A percentile compares a stretch with the other conserved stretches of the same genome.
Conservation (phyloP, 495 filamentous ascomycete genomes). For the Glarea lozoyensis region DNA sequence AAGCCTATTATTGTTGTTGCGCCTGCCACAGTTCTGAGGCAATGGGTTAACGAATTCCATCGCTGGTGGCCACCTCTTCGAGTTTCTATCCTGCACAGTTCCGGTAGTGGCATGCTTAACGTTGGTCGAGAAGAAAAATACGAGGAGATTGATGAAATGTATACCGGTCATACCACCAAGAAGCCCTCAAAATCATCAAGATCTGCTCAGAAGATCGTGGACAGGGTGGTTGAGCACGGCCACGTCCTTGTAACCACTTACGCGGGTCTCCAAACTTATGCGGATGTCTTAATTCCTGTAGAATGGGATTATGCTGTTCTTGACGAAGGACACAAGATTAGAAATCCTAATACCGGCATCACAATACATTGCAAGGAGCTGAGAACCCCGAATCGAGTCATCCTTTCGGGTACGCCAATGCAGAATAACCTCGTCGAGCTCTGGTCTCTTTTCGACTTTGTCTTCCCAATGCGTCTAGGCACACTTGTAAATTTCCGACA, state of each 20-base stretch:
- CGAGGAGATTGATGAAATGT: slow-evolving; percentile 55
- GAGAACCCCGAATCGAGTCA: slow-evolving; percentile 77
- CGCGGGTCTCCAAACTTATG: slow-evolving; percentile 82
- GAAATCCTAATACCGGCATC: slow-evolving; percentile 86
- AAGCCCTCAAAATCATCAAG: slow-evolving; percentile 41
- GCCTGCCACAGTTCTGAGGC: slow-evolving; percentile 86
- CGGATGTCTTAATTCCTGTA: slow-evolving; percentile 62
- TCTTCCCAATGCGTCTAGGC: slow-evolving; percentile 90
- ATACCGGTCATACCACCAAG: slow-evolving; percentile 25
- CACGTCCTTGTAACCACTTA: slow-evolving; percentile 95
- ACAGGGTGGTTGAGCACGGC: slow-evolving; percentile 74
- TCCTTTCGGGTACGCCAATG: slow-evolving; percentile 93
- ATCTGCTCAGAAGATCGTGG: slow-evolving; percentile 67
- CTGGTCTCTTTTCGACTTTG: slow-evolving; percentile 95
- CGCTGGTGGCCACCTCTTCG: slow-evolving; percentile 94
- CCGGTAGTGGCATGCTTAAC: slow-evolving; percentile 92
- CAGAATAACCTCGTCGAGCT: slow-evolving; percentile 96
- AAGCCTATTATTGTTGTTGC: slow-evolving; percentile 85
- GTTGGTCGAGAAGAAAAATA: slow-evolving; percentile 56
- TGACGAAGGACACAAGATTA: slow-evolving; percentile 96
- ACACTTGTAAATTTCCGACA: slow-evolving; percentile 82
- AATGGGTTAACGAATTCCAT: slow-evolving; percentile 98
- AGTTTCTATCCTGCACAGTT: slow-evolving; percentile 89
- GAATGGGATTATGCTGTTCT: slow-evolving; percentile 92
- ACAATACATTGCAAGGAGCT: slow-evolving; percentile 91